Base-by-base conservation (phyloP, 2,329 filamentous ascomycete species). In the Penicillium fuscoglaucum region DNA sequence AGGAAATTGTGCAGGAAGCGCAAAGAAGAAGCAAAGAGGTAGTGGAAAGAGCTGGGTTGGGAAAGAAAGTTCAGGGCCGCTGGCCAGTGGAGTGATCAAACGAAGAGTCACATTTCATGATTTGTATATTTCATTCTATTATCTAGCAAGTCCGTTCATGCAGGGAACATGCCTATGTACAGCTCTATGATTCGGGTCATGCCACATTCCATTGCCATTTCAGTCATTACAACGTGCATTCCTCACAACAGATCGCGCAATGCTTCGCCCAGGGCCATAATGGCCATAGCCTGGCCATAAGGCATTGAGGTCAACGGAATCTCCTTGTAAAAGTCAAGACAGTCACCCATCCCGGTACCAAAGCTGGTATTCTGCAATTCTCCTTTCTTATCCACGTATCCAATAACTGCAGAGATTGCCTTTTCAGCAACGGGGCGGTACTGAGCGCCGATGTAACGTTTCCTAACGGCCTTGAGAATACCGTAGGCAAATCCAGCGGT, bases 271-370 rank as follows among this genome's bases (percentile, higher is more conserved):
- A 93, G 72, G 0, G 88, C 87, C 87, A 93, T 91, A 62, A 92
- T 91, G 0, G 88, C 90, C 90, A 93, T 92, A 0, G 89, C 88
- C 72, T 93, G 90, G 0, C 90, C 90, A 67, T 93, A 93, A 7
- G 90, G 90, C 90, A 93, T 93, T 66, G 87, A 88, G 2, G 90
- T 93, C 61, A 87, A 76, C 1, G 86, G 82, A 58, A 93, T 92
- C 62, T 90, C 84, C 73, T 89, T 88, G 70, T 93, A 93, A 72
- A 91, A 88, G 75, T 92, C 84, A 69, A 92, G 72, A 57, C 83
- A 82, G 63, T 84, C 80, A 0, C 90, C 90, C 89, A 93, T 92
- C 0, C 80, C 87, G 0, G 90, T 93, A 0, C 90, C 90, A 69
- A 93, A 93, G 63, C 88, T 91, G 1, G 87, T 89, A 69, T 91